Evolutionary conservation across 208 protist genomes (phyloP), one percentile per base, ranked within the genome.

Genomic region (Phytomonas sp.): DNA sequence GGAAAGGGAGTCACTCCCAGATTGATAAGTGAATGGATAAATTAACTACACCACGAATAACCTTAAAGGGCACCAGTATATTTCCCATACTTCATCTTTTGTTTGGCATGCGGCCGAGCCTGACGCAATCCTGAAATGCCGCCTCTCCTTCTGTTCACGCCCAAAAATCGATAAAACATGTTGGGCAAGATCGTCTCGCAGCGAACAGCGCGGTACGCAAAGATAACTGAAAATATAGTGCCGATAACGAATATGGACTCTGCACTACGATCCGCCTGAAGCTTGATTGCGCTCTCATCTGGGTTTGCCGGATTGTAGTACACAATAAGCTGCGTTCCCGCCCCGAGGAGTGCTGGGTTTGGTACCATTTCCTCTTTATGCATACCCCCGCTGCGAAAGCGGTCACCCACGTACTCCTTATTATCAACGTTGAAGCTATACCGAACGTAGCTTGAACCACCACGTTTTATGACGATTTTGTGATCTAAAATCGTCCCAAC

Each of bases 131-230:
- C 91, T 8, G 79, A 88, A 34, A 91, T 91, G 45, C 83, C 86
- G 26, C 81, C 84, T 32, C 87, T 74, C 45, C 88, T 80, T 14
- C 88, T 71, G 67, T 95, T 93, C n/a, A 84, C 84, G 3, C 79
- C 77, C 0, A 95, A 70, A 37, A 95, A 95, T 26, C 83, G 83
- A 77, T 95, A 95, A 74, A 93, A 95, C 85, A 94, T 91, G 75
- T 95, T 95, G 10, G 91, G 91, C 60, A 95, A 69, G n/a, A 95
- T 92, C n/a, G 87, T 95, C 76, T 95, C 91, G 66, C 91, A 94
- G n/a, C 91, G 87, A 40, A 95, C 91, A 31, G 85, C 76, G 23
- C 91, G 84, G 60, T 90, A 91, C 4, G 91, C 77, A 61, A 95
- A 82, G 68, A 92, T 65, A n/a, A 91, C 56, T 0, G 86, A 91